phyloP scores from a whole-genome alignment of 331 rosid species.

The Dryas integrifolia region DNA sequence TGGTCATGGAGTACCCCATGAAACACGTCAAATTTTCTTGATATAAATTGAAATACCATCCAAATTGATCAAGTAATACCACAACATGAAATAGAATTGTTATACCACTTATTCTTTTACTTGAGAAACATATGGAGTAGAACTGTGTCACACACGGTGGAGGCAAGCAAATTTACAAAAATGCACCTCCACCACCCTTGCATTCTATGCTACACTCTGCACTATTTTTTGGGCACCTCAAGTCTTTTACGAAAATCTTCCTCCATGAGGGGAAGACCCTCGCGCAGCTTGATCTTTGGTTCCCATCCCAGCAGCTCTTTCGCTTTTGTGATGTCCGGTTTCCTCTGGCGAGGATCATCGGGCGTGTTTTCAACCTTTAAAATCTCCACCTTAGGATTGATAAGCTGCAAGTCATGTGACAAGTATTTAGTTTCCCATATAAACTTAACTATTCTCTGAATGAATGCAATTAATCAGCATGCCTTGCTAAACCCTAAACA shows the following conservation, averaged over 20 bases:
- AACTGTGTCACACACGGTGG: background rate
- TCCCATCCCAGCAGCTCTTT: slow-evolving; percentile 54
- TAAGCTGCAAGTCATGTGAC: slow-evolving; percentile 32
- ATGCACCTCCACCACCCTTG: slow-evolving; percentile 14
- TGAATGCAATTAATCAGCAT: too few relatives aligned
- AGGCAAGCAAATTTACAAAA: slow-evolving; percentile 11
- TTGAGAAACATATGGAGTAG: slow-evolving; percentile 13
- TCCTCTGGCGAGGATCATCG: slow-evolving; percentile 53
- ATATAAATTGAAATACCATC: background rate
- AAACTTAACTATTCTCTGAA: background rate
- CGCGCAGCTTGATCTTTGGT: slow-evolving; percentile 44
- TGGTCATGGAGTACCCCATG: too few relatives aligned
- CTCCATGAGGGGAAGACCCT: slow-evolving; percentile 56
- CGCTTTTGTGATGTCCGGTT: slow-evolving; percentile 48
- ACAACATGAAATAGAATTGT: background rate
- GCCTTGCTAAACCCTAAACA: too few relatives aligned
- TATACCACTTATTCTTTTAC: slow-evolving; percentile 16
- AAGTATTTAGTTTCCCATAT: background rate
- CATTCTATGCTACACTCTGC: slow-evolving; percentile 10
- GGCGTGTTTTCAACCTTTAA: slow-evolving; percentile 48
- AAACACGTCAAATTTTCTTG: background rate
- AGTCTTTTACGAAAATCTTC: slow-evolving; percentile 49
- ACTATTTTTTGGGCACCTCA: slow-evolving; percentile 27
- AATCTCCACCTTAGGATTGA: slow-evolving; percentile 47
- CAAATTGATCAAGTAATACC: background rate